Conservation (phyloP, 345 rosid species). For the Eucalyptus cladocalyx region DNA sequence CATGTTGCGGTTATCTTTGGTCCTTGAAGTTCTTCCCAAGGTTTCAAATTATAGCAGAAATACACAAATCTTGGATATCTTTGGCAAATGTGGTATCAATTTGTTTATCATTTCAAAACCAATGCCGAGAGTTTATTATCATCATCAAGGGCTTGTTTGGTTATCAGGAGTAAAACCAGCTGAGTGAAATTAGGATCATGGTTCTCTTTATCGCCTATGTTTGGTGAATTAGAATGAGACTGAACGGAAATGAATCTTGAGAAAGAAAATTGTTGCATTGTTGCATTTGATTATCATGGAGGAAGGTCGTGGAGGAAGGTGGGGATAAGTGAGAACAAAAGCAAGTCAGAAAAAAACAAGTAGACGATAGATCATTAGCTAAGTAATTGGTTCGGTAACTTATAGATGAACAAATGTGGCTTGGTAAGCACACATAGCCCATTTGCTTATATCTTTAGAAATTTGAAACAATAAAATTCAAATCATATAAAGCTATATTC, state of each 20-base stretch:
- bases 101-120: too few relatives aligned
- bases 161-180: accelerated
- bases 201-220: neutral
- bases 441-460: too few relatives aligned
- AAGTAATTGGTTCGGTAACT: too few relatives aligned
- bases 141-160: neutral
- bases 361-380: neutral
- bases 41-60: too few relatives aligned
- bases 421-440: too few relatives aligned
- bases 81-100: too few relatives aligned
- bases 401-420: too few relatives aligned
- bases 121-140: accelerated
- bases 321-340: too few relatives aligned
- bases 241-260: neutral
- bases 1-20: too few relatives aligned
- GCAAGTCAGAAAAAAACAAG: neutral
- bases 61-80: neutral
- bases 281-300: neutral
- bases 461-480: too few relatives aligned
- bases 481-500: too few relatives aligned
- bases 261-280: neutral
- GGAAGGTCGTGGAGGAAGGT: too few relatives aligned
- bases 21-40: neutral
- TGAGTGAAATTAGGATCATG: neutral
- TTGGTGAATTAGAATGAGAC: neutral